Conservation (phyloP, 352 stramenopile species). For the Globisporangium alternatum region DNA sequence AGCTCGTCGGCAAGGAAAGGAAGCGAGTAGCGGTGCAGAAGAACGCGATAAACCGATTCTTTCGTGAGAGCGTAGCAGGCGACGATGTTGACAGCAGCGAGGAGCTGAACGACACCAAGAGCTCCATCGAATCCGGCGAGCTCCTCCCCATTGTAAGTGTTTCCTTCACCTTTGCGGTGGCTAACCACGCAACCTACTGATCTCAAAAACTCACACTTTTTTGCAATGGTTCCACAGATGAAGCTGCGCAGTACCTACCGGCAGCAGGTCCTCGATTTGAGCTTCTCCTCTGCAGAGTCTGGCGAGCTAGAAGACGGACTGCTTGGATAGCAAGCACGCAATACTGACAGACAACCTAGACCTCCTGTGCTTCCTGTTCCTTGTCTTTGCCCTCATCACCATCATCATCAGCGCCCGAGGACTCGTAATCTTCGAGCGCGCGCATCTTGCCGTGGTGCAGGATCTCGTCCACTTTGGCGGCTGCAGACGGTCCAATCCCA, state of each 20-base stretch:
- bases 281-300: conserved; percentile 33
- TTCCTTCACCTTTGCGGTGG: background rate
- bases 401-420: background rate
- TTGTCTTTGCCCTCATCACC: background rate
- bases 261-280: conserved; percentile 18
- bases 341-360: background rate
- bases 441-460: conserved; percentile 33
- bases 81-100: conserved; percentile 3
- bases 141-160: conserved; percentile 32
- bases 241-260: conserved; percentile 19
- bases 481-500: conserved; percentile 30
- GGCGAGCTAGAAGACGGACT: conserved; percentile 32
- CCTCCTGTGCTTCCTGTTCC: conserved; percentile 5
- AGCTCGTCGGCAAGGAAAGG: conserved; percentile 41
- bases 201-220: background rate
- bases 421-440: conserved; percentile 22
- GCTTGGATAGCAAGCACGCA: background rate
- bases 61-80: background rate
- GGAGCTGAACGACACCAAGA: conserved; percentile 11
- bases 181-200: background rate
- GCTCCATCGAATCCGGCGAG: conserved; percentile 59
- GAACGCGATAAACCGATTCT: conserved; percentile 16
- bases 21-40: conserved; percentile 26
- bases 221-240: conserved; percentile 5
- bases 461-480: conserved; percentile 38